Evolutionary conservation across 306 rosid genomes (phyloP).

Genomic region (Arachis hypogaea): DNA sequence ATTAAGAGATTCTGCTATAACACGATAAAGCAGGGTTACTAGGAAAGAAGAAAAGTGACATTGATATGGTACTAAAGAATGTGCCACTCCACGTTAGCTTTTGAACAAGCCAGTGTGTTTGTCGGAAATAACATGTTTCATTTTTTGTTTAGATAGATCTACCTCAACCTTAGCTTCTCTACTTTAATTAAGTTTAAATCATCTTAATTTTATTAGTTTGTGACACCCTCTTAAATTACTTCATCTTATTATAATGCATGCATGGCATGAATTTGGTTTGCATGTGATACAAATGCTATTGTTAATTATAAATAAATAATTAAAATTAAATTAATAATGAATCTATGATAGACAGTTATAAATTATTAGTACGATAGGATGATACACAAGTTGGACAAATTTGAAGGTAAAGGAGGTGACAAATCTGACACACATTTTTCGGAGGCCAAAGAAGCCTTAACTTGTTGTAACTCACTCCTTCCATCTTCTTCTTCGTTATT

Average conservation of each 20-base stretch:
- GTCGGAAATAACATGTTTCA: slow-evolving; percentile 29
- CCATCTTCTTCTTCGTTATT: not conserved
- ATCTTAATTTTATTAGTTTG: not conserved
- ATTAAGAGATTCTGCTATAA: slow-evolving; percentile 31
- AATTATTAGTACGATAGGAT: too few species aligned
- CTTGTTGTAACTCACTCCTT: slow-evolving; percentile 19
- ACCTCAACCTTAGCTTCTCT: too few species aligned
- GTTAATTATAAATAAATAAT: not conserved
- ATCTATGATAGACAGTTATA: too few species aligned
- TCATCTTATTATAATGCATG: not conserved
- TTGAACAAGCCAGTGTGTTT: slow-evolving; percentile 22
- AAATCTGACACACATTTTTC: slow-evolving; percentile 32
- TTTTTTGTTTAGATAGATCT: not conserved
- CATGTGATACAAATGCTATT: slow-evolving; percentile 9
- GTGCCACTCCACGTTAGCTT: slow-evolving; percentile 46
- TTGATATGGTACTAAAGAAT: slow-evolving; percentile 38
- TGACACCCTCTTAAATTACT: slow-evolving; percentile 24
- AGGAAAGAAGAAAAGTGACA: slow-evolving; percentile 40
- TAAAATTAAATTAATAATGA: too few species aligned
- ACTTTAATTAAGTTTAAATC: not conserved
- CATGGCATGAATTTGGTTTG: slow-evolving; percentile 19
- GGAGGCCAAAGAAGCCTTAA: not conserved
- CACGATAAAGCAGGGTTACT: slow-evolving; percentile 29
- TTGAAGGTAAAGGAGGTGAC: slow-evolving; percentile 32
- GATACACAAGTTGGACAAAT: slow-evolving; percentile 13